These are phyloP conservation scores for Apiospora kogelbergensis DNA, from an alignment of 2,329 filamentous ascomycete species.

Conservation along the genomic window DNA sequence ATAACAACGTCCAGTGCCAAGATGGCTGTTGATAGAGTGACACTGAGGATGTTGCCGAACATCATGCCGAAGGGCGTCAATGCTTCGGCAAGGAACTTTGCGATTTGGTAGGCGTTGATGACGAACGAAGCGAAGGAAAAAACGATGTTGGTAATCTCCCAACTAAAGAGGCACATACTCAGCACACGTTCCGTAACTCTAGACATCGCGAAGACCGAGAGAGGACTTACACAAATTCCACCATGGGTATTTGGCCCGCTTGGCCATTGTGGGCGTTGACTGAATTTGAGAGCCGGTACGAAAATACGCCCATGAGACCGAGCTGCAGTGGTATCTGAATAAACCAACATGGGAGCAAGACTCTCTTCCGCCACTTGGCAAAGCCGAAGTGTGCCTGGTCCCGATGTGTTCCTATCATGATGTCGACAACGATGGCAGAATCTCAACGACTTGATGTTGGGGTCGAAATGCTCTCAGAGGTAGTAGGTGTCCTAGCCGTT, in stretches of 20 bases:
- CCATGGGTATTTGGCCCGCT: slow-evolving; percentile 39
- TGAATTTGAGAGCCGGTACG: slow-evolving; percentile 51
- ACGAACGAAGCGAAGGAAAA: slow-evolving; percentile 47
- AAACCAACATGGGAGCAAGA: slow-evolving; percentile 52
- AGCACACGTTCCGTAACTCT: neutral
- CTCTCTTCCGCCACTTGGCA: slow-evolving; percentile 48
- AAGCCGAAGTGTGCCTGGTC: slow-evolving; percentile 53
- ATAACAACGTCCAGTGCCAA: slow-evolving; percentile 53
- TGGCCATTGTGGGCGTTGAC: slow-evolving; percentile 42
- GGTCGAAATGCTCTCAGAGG: neutral
- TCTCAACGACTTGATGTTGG: neutral
- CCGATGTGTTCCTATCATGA: slow-evolving; percentile 43
- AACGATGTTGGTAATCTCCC: slow-evolving; percentile 53
- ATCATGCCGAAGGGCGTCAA: slow-evolving; percentile 57
- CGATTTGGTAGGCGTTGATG: slow-evolving; percentile 48
- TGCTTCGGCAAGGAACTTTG: slow-evolving; percentile 45
- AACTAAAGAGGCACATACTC: slow-evolving; percentile 35
- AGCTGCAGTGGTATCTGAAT: slow-evolving; percentile 47
- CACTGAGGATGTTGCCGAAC: slow-evolving; percentile 50
- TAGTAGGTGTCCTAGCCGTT: neutral
- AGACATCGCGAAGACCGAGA: neutral
- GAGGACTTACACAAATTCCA: slow-evolving; percentile 51
- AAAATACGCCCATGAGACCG: slow-evolving; percentile 50
- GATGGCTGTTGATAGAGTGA: slow-evolving; percentile 45
- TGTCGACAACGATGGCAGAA: neutral